Conservation (phyloP, 768 basidiomycete genomes). For the Lactarius deliciosus region DNA sequence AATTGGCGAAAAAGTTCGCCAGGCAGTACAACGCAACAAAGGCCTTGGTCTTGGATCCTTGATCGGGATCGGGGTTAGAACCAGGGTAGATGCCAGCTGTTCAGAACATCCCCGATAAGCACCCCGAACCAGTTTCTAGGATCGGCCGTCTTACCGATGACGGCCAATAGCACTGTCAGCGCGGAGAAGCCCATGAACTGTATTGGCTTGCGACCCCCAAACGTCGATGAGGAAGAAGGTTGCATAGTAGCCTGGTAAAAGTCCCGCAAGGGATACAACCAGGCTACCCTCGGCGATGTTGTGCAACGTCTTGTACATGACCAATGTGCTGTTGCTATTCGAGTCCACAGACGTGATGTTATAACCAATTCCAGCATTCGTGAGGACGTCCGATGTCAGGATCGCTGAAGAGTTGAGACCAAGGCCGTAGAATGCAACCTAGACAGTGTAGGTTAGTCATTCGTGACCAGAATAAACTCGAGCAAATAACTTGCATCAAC, state of each 20-base stretch:
- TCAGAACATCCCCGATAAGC: slow-evolving; percentile 32
- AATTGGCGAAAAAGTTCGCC: slow-evolving; percentile 46
- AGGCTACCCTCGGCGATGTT: slow-evolving; percentile 73
- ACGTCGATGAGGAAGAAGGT: slow-evolving; percentile 64
- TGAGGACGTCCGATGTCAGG: slow-evolving; percentile 48
- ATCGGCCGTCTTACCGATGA: slow-evolving; percentile 54
- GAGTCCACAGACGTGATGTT: slow-evolving; percentile 16
- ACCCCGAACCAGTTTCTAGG: slow-evolving; percentile 32
- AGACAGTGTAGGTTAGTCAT: neutral
- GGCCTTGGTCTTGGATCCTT: slow-evolving; percentile 39
- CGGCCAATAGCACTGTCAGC: slow-evolving; percentile 62
- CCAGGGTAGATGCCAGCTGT: slow-evolving; percentile 23
- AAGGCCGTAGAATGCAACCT: slow-evolving; percentile 88
- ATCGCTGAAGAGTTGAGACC: slow-evolving; percentile 81
- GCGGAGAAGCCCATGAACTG: slow-evolving; percentile 73
- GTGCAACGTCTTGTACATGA: slow-evolving; percentile 51
- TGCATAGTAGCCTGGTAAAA: slow-evolving; percentile 77
- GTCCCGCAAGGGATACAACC: slow-evolving; percentile 71
- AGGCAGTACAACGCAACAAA: slow-evolving; percentile 44
- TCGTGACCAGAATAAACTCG: neutral
- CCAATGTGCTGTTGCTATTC: slow-evolving; percentile 21
- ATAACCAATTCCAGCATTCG: slow-evolving; percentile 56
- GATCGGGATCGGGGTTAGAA: slow-evolving; percentile 28
- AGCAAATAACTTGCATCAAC: slow-evolving; percentile 60
- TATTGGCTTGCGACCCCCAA: slow-evolving; percentile 82